Conservation (phyloP, 2,329 filamentous ascomycete genomes). For the Graphilbum sp. region DNA sequence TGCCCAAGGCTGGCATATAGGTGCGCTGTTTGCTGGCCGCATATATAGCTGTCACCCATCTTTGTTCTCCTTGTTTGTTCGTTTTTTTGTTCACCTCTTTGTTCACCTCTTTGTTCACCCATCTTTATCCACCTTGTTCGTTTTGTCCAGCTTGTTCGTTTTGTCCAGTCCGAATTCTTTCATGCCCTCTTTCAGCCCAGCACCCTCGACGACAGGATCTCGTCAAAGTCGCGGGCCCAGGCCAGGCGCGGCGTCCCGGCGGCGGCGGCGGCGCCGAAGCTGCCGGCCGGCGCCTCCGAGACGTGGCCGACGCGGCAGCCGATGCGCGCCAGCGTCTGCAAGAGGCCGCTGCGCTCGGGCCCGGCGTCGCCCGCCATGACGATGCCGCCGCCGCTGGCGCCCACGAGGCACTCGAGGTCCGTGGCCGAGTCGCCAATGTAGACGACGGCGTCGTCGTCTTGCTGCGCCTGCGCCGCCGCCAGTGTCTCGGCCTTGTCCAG, state of each 20-base stretch:
- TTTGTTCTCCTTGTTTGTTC: no score
- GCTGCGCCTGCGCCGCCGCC: conserved; percentile 13
- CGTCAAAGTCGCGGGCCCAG: conserved; percentile 28
- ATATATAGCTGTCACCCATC: no score
- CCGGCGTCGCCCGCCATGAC: conserved; percentile 22
- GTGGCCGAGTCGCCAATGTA: conserved; percentile 44
- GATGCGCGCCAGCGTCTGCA: conserved; percentile 21
- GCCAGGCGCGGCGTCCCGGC: conserved; percentile 11
- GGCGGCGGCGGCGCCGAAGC: neutral
- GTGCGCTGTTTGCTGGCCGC: no score
- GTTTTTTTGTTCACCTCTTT: no score
- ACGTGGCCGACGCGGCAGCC: conserved; percentile 23
- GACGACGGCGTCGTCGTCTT: conserved; percentile 12
- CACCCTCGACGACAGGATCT: conserved; percentile 17
- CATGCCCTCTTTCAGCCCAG: neutral
- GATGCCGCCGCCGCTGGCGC: conserved; percentile 21
- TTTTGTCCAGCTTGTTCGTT: neutral
- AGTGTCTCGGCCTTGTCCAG: conserved; percentile 29
- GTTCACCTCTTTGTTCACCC: no score
- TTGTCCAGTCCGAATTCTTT: neutral
- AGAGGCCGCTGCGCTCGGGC: conserved; percentile 13
- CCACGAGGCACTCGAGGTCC: conserved; percentile 35
- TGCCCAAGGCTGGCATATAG: no score
- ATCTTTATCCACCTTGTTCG: neutral
- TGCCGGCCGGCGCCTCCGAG: conserved; percentile 4